Conservation (phyloP, 768 basidiomycete genomes). For the Chiua virens region DNA sequence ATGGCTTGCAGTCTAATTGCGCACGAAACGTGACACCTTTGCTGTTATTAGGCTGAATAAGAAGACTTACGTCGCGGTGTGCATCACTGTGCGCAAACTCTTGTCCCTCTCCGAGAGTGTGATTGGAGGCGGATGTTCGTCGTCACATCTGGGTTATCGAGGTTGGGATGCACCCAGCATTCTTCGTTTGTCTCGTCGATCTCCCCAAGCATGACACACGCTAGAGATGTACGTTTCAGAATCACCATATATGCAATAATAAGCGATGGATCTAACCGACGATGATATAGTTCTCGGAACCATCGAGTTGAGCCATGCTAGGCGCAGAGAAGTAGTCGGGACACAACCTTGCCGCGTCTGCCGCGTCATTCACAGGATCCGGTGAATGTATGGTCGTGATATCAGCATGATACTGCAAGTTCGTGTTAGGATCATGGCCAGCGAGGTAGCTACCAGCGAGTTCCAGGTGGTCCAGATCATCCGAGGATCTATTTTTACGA, state of each 20-base stretch:
- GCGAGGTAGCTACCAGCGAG: constrained; percentile 8
- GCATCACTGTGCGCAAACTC: constrained; percentile 11
- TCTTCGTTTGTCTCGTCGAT: constrained; percentile 7
- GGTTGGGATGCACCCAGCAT: not conserved
- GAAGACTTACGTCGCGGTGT: constrained; percentile 6
- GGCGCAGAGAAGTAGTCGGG: constrained; percentile 17
- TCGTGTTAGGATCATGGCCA: constrained; percentile 1
- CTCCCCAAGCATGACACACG: constrained; percentile 9
- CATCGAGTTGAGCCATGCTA: constrained; percentile 9
- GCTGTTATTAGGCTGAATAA: too few species aligned
- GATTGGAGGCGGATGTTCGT: constrained; percentile 13
- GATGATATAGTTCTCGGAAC: constrained; percentile 7
- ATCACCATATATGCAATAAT: not conserved
- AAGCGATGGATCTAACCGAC: not conserved
- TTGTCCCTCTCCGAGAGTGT: constrained; percentile 4
- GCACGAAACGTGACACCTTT: not conserved
- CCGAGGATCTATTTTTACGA: too few species aligned
- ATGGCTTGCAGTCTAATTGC: not conserved
- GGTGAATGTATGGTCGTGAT: constrained; percentile 11
- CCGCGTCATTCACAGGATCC: constrained; percentile 2
- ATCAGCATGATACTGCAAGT: constrained; percentile 12
- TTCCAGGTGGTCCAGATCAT: not conserved
- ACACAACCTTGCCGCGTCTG: constrained; percentile 13
- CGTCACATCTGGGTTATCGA: constrained; percentile 1
- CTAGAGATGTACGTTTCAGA: not conserved